Evolutionary conservation across 495 filamentous ascomycete genomes (phyloP), one percentile per base, ranked within the genome.

Genomic region (Aspergillus hancockii): DNA sequence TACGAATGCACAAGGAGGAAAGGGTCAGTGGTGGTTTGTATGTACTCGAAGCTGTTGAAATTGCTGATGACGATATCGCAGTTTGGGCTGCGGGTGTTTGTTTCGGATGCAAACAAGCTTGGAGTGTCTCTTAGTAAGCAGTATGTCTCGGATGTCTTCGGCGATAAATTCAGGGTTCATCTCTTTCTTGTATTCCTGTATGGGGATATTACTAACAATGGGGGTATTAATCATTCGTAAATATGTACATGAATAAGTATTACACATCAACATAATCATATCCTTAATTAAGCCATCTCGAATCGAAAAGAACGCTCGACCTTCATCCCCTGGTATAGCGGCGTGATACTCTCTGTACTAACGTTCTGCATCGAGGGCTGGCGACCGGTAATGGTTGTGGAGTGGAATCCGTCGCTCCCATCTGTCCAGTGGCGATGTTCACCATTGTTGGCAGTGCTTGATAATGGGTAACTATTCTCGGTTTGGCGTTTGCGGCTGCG

Each of bases 321-420:
- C 13, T 47, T 47, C 43, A 47, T 47, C 3, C 43, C 43, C 43
- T 21, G 43, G 43, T 47, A 47, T 19, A 47, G 19, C 43, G 43
- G 43, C 43, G 43, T 47, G 19, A 47, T 2, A 19, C 43, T 47
- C 43, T 47, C 43, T 23, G 43, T 47, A 47, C 43, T 47, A 19
- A 14, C 19, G 13, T 47, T 47, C 43, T 9, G 43, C 38, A 18
- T 41, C 19, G 43, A 47, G 13, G 1, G 43, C 21, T 23, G 43
- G 13, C 43, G 18, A 23, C 43, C 43, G 3, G 43, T 47, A 13
- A 47, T 47, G 8, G 43, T 47, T 13, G 43, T 47, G 19, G 43
- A 47, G 43, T 47, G 41, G 41, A n/a, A 2, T 3, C 21, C 43
- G 8, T n/a, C 19, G 16, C 9, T 23, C 7, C 3, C 19, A 8